Evolutionary conservation across 2,329 filamentous ascomycete species (phyloP), one percentile per base, ranked within the genome.

Genomic region (Elsinoe arachidis): DNA sequence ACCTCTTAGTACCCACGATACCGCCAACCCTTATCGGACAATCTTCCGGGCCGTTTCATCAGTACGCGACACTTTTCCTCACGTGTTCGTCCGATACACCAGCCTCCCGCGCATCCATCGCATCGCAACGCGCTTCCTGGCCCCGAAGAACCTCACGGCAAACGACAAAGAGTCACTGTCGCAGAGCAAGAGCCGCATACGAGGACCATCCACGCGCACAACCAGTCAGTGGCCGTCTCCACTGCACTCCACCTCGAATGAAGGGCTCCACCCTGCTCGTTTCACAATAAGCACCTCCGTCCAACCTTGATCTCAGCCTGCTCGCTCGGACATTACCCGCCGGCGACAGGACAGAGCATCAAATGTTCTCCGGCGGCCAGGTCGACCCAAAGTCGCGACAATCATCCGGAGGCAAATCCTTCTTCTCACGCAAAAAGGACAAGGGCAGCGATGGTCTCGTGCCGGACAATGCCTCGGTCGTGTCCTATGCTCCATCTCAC

Each of bases 351-450:
- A 11, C 15, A 35, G 49, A 35, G 14, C 51, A 21, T 47, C 56
- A 46, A 53, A 70, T 70, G 68, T 70, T 69, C 61, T 70, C 68
- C 49, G 63, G 61, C 59, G 72, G 70, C 82, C 83, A 82, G 77
- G 78, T 81, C 69, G 79, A 86, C 76, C 86, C 88, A 76, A 90
- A 91, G 76, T 80, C 86, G 67, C 84, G 88, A 73, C 87, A 92
- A 78, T 90, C 87, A 63, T 90, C 88, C 68, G 86, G 84, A 69
- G 81, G 83, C 69, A 86, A 86, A 70, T 89, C 86, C 61, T 90
- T 96, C 78, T 96, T 96, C 76, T 90, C 89, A 67, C 83, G 90
- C 69, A 87, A 80, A 60, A 93, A 90, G 76, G 87, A 95, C 73
- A 88, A 85, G 73, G 78, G 80, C 65, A 84, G 84, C 70, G 81